Evolutionary conservation across 78 protist species (phyloP).

Genomic region (Chrysochromulina parva): DNA sequence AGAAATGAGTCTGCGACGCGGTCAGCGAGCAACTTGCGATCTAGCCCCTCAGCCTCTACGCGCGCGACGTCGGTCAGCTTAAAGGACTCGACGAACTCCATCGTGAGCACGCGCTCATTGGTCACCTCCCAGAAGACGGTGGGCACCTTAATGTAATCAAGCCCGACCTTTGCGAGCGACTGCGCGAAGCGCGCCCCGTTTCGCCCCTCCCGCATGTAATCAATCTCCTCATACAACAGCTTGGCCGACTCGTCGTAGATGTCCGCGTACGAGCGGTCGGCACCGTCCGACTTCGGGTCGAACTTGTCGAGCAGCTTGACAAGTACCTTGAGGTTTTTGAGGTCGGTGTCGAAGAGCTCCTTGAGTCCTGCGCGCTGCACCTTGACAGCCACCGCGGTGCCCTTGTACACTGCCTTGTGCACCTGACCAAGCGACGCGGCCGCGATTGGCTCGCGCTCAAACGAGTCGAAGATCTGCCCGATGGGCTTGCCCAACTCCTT

Average conservation of each 20-base stretch:
- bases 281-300: constrained; percentile 29
- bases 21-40: not conserved
- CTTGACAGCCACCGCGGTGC: constrained; percentile 16
- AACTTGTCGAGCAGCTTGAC: constrained; percentile 19
- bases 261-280: not conserved
- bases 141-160: constrained; percentile 24
- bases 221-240: constrained; percentile 40
- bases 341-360: constrained; percentile 38
- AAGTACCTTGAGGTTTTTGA: constrained; percentile 12
- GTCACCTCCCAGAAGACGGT: not conserved
- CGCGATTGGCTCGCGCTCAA: not conserved
- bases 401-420: not conserved
- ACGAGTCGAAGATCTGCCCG: not conserved
- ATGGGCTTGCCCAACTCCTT: not conserved
- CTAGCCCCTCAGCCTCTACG: not conserved
- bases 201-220: constrained; percentile 20
- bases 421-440: constrained; percentile 32
- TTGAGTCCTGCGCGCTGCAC: constrained; percentile 33
- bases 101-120: constrained; percentile 27
- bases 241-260: not conserved
- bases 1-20: not conserved
- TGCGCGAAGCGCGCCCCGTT: constrained; percentile 18
- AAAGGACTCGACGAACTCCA: constrained; percentile 11
- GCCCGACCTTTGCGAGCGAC: not conserved
- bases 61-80: constrained; percentile 15